Base-by-base conservation (phyloP, 2,329 filamentous ascomycete species). In the Fusarium praegraminearum region DNA sequence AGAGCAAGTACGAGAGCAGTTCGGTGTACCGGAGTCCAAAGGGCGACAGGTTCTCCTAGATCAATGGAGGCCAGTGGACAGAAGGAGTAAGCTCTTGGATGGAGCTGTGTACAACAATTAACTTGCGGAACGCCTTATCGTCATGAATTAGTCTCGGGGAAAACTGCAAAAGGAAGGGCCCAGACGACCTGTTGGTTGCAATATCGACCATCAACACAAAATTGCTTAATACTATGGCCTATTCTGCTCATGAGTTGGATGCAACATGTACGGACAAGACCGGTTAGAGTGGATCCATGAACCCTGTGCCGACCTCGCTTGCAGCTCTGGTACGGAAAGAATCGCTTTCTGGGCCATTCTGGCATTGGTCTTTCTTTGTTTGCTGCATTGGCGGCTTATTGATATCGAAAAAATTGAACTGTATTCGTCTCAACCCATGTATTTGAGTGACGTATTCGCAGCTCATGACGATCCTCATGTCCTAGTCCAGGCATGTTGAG, bases 1-100 rank as follows among this genome's bases (percentile, higher is more conserved):
- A 93, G 85, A 92, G 93, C 79, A 97, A 97, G 82, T 98, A 97
- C 80, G 94, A 98, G 82, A 90, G 92, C 33, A 84, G 83, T 55
- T 85, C 88, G 72, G 91, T 94, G 57, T 98, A 91, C 80, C 84
- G 87, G 73, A 91, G 91, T 80, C 88, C 85, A 65, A 97, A 93
- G 79, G 96, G 96, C 5, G 94, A 98, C 82, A 87, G 96, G 35
- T 97, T 99, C 76, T 87, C 92, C 41, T 88, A 78, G 60, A 22
- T 11, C 38, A 26, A 36, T 15, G 7, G 22, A 41, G 45, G 44
- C 33, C 16, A 20, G 33, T 41, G 30, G 28, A 43, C 28, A 5
- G 24, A 16, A 46, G 53, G 35, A 57, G 20, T 44, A 50, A 47
- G 64, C 64, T 65, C 66, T 18, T 16, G 26, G 36, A 52, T 24